A percentile compares a stretch with the other conserved stretches of the same genome.
Evolutionary conservation across 495 filamentous ascomycete genomes (phyloP).

Genomic region (Trichoderma gamsii): DNA sequence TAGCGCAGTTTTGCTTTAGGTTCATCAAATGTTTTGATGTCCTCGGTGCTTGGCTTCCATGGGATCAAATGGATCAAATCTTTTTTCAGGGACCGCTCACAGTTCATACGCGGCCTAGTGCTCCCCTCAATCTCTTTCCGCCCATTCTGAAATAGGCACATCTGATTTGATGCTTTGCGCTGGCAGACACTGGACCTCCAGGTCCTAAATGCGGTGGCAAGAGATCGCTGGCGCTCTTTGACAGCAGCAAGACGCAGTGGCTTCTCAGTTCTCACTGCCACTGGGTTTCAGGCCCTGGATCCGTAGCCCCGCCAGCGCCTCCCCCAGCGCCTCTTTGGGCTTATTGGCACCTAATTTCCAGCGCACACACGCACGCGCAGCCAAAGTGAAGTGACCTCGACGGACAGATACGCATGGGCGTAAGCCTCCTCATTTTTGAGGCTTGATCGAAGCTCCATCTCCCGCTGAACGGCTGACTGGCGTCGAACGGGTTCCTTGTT

Average conservation of each 20-base stretch:
- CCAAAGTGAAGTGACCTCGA: no score
- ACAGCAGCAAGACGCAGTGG: no score
- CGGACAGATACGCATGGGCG: background rate
- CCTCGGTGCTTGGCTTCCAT: background rate
- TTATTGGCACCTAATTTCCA: background rate
- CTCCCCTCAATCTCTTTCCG: no score
- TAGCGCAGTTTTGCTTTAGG: background rate
- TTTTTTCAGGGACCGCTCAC: no score
- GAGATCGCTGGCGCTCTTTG: no score
- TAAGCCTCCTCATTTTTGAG: slow-evolving; percentile 10
- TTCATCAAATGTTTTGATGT: background rate
- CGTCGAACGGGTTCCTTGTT: slow-evolving; percentile 2
- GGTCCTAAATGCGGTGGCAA: no score
- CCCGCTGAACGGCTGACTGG: background rate
- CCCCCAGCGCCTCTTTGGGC: background rate
- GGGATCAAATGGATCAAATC: no score
- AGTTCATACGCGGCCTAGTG: no score
- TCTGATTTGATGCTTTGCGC: no score
- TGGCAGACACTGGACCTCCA: no score
- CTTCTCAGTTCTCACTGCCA: no score
- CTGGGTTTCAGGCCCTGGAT: background rate
- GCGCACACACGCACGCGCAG: background rate
- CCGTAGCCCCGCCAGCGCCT: background rate
- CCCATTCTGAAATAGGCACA: no score
- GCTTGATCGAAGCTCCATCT: background rate